Percentiles rank a stretch among this genome's conserved stretches.
phyloP scores from a whole-genome alignment of 2,329 filamentous ascomycete species.

The Colletotrichum abscissum region DNA sequence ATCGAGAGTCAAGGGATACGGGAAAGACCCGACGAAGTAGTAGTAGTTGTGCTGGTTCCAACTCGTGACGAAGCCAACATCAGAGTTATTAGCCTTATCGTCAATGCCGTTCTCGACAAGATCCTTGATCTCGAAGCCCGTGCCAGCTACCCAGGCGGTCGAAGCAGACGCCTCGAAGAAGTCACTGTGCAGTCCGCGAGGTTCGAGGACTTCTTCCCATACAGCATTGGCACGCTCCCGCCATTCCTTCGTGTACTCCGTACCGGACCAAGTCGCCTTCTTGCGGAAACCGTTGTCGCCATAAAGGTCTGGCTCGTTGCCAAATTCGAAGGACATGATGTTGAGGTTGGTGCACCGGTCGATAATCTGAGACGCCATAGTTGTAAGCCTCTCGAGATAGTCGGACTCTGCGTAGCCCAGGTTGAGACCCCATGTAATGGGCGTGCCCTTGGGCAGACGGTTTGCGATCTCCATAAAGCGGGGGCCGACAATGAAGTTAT shows the following conservation, averaged over 20 bases:
- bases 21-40: slow-evolving; percentile 27
- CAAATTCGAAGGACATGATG: slow-evolving; percentile 31
- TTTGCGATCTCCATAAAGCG: slow-evolving; percentile 33
- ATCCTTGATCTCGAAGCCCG: slow-evolving; percentile 30
- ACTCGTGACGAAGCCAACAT: slow-evolving; percentile 21
- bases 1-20: slow-evolving; percentile 29
- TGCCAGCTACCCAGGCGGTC: slow-evolving; percentile 29
- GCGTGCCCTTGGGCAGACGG: slow-evolving; percentile 28
- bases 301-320: slow-evolving; percentile 32
- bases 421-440: slow-evolving; percentile 29
- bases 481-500: slow-evolving; percentile 31
- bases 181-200: slow-evolving; percentile 20
- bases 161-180: slow-evolving; percentile 31
- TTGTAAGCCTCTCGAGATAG: slow-evolving; percentile 25
- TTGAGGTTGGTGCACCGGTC: slow-evolving; percentile 32
- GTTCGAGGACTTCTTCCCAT: slow-evolving; percentile 22
- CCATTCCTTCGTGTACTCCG: slow-evolving; percentile 21
- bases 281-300: slow-evolving; percentile 20
- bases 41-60: slow-evolving; percentile 35
- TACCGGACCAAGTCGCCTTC: slow-evolving; percentile 10
- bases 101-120: background rate
- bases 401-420: slow-evolving; percentile 26
- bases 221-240: slow-evolving; percentile 27
- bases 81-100: slow-evolving; percentile 18
- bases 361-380: slow-evolving; percentile 29